Evolutionary conservation across 805 yeast genomes (phyloP).

Genomic region (Pichia paraexigua): DNA sequence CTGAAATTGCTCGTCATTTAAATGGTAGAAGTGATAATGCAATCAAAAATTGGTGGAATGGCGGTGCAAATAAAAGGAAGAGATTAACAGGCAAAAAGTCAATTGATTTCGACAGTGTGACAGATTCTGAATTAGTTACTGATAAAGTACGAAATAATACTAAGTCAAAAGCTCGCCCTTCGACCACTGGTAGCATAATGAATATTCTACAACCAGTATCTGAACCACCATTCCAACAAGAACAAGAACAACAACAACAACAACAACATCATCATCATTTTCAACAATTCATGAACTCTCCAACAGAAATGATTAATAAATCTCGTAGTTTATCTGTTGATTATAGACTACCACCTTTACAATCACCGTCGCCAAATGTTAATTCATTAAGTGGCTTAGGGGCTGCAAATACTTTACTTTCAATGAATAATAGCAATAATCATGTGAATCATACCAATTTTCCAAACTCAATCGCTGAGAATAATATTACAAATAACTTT

Average conservation of each 20-base stretch:
- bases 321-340: conserved; percentile 21
- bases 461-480: background rate
- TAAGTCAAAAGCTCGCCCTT: background rate
- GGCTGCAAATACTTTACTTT: conserved; percentile 1
- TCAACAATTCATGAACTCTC: background rate
- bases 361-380: background rate
- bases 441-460: background rate
- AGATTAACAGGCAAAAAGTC: conserved; percentile 26
- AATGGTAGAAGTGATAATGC: conserved; percentile 88
- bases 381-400: background rate
- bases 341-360: conserved; percentile 10
- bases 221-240: background rate
- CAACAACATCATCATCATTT: too few relatives aligned
- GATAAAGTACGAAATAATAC: background rate
- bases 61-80: conserved; percentile 80
- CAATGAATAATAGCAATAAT: background rate
- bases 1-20: conserved; percentile 81
- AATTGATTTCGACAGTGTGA: background rate
- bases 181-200: background rate
- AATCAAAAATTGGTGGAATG: conserved; percentile 94
- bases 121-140: background rate
- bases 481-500: background rate
- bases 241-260: background rate
- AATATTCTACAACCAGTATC: background rate
- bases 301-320: conserved; percentile 3